phyloP scores from a whole-genome alignment of 148 eudicot species.

The Bassia scoparia region DNA sequence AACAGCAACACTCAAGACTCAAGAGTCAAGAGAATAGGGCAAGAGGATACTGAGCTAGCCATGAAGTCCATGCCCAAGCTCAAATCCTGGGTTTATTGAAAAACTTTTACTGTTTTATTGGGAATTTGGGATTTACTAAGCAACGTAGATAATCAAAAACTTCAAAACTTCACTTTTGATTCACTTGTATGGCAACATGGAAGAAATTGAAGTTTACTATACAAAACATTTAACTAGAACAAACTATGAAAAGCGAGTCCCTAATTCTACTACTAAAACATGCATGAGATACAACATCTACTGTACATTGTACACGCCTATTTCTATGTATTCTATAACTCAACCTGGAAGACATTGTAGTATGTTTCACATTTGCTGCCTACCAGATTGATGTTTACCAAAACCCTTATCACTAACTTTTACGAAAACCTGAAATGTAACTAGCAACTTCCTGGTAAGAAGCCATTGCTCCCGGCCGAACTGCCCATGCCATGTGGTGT shows the following conservation, averaged over 20 bases:
- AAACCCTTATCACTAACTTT: neutral
- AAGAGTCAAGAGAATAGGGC: no score
- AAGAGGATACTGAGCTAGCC: no score
- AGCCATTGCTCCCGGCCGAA: conserved; percentile 67
- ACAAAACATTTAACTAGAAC: neutral
- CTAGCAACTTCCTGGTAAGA: conserved; percentile 40
- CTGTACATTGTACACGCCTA: conserved; percentile 27
- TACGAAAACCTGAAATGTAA: neutral
- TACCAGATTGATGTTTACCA: neutral
- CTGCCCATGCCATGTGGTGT: conserved; percentile 48
- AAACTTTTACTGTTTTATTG: no score
- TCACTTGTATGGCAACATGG: neutral
- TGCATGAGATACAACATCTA: conserved; percentile 14
- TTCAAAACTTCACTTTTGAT: conserved; percentile 2
- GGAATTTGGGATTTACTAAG: no score
- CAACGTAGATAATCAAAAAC: neutral
- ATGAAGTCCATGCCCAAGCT: no score
- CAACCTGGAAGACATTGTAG: neutral
- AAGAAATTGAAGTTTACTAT: neutral
- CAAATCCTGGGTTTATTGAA: no score
- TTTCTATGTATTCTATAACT: neutral
- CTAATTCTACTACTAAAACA: neutral
- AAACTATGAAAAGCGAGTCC: neutral
- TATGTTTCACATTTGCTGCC: conserved; percentile 6
- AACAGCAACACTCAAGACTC: no score